Conservation (phyloP, 768 basidiomycete species). For the Mycena floridula region DNA sequence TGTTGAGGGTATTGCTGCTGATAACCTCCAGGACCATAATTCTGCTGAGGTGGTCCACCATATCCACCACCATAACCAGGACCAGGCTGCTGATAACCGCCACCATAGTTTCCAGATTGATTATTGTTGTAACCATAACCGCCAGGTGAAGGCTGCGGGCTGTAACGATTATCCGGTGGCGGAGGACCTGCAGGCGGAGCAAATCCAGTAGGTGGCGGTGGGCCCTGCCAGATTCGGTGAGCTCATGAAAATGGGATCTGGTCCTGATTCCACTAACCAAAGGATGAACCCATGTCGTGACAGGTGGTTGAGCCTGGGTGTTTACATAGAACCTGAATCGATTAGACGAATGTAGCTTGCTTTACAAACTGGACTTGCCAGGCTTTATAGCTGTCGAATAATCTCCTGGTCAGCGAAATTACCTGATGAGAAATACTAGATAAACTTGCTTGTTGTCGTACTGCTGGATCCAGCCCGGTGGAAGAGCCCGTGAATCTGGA, state of each 20-base stretch:
- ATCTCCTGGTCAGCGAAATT: slow-evolving; percentile 14
- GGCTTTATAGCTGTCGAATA: slow-evolving; percentile 46
- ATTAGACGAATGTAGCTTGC: background rate
- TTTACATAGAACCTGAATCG: slow-evolving; percentile 71
- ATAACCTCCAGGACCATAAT: background rate
- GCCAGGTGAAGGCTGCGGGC: slow-evolving; percentile 3
- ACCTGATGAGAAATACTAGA: background rate
- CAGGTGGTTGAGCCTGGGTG: slow-evolving; percentile 52
- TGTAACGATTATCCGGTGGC: slow-evolving; percentile 25
- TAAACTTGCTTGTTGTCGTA: slow-evolving; percentile 58
- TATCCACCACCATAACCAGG: slow-evolving; percentile 12
- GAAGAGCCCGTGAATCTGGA: slow-evolving; percentile 40
- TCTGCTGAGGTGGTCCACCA: slow-evolving; percentile 18
- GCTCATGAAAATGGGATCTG: too few species aligned
- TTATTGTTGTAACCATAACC: slow-evolving; percentile 17
- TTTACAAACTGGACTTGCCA: slow-evolving; percentile 39
- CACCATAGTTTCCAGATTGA: slow-evolving; percentile 20
- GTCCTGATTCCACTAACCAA: slow-evolving; percentile 37
- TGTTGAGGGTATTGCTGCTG: slow-evolving; percentile 6
- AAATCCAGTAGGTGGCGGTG: slow-evolving; percentile 23
- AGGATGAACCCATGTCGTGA: slow-evolving; percentile 68
- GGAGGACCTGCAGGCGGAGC: slow-evolving; percentile 38
- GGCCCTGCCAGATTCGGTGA: slow-evolving; percentile 32
- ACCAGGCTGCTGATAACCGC: slow-evolving; percentile 17
- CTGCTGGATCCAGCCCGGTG: slow-evolving; percentile 63